phyloP scores from a whole-genome alignment of 192 early-diverging fungal species.

The Thamnidium elegans region DNA sequence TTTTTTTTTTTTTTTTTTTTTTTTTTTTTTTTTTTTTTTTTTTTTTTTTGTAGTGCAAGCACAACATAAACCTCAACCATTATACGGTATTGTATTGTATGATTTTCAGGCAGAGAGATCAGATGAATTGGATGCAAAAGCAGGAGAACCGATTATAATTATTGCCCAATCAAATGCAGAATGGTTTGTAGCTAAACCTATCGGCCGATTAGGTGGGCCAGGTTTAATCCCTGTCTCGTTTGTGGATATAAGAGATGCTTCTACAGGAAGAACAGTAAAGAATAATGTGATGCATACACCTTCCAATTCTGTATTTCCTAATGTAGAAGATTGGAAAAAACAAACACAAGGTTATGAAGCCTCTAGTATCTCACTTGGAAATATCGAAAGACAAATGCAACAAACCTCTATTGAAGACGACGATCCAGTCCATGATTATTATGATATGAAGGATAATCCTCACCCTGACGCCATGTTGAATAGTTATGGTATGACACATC shows the following conservation, averaged over 20 bases:
- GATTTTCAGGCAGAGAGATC: constrained; percentile 69
- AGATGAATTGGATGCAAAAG: constrained; percentile 69
- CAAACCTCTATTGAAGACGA: neutral
- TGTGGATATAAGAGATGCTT: constrained; percentile 70
- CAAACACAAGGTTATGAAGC: constrained; percentile 58
- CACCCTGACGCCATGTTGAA: constrained; percentile 17
- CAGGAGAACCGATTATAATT: constrained; percentile 70
- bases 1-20: neutral
- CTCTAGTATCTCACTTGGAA: constrained; percentile 36
- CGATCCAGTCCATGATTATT: neutral
- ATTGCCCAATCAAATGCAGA: constrained; percentile 77
- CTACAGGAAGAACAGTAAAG: constrained; percentile 59
- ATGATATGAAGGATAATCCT: neutral
- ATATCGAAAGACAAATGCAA: constrained; percentile 6
- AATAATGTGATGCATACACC: constrained; percentile 52
- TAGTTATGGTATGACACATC: constrained; percentile 21
- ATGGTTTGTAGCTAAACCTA: constrained; percentile 77
- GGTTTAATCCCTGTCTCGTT: constrained; percentile 75
- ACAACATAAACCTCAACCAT: constrained; percentile 10
- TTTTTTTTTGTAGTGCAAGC: neutral
- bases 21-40: too few species aligned
- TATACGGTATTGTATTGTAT: constrained; percentile 72
- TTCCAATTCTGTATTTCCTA: constrained; percentile 52
- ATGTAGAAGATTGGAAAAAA: constrained; percentile 65
- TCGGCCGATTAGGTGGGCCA: constrained; percentile 57